Conservation (phyloP, 23 red algal species). For the Gracilaria gracilis region DNA sequence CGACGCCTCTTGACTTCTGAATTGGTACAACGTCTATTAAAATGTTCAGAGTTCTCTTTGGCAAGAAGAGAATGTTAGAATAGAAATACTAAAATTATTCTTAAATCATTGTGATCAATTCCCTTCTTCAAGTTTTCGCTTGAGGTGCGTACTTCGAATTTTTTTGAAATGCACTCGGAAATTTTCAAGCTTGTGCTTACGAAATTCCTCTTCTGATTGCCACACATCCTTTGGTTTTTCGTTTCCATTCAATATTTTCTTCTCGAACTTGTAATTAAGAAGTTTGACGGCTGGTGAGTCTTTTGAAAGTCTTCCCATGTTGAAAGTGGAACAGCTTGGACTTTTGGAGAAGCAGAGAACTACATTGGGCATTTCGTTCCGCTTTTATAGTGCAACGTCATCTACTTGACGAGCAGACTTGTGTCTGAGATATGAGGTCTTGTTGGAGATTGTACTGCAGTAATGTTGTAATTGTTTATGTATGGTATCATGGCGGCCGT, state of each 20-base stretch:
- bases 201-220: not conserved
- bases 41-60: not conserved
- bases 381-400: no score
- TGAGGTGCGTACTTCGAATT: not conserved
- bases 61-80: not conserved
- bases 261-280: not conserved
- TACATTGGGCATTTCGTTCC: no score
- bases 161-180: not conserved
- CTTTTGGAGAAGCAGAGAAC: no score
- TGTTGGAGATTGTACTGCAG: no score
- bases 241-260: not conserved
- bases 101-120: no score
- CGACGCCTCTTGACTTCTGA: not conserved
- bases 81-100: not conserved
- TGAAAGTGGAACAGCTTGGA: not conserved
- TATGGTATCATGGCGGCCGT: no score
- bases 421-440: no score
- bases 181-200: not conserved
- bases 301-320: not conserved
- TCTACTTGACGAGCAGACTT: no score
- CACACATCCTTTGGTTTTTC: constrained; percentile 8
- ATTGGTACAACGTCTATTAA: not conserved
- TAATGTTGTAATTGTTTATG: no score
- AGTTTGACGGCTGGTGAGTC: not conserved
- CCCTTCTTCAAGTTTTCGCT: no score